phyloP scores from a whole-genome alignment of 2,329 filamentous ascomycete species.

The Alternaria sp. region DNA sequence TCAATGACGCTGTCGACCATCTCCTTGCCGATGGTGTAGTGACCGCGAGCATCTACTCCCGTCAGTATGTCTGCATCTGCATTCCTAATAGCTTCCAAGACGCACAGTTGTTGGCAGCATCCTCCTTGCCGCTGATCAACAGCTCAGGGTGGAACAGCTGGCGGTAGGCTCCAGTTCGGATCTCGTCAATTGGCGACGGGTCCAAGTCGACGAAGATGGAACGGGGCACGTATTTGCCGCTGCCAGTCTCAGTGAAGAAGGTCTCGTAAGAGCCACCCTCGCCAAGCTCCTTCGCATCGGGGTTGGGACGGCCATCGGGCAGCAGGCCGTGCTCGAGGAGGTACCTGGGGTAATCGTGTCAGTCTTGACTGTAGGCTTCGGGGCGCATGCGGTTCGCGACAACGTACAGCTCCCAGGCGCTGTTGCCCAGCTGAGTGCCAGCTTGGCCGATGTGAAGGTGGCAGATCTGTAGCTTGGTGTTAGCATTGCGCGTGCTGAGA shows the following conservation, averaged over 20 bases:
- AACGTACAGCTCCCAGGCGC: constrained; percentile 76
- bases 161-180: constrained; percentile 71
- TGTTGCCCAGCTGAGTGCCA: constrained; percentile 76
- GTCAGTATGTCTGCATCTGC: constrained; percentile 20
- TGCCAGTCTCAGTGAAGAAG: constrained; percentile 76
- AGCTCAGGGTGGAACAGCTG: constrained; percentile 76
- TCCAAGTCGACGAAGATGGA: constrained; percentile 76
- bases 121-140: constrained; percentile 76
- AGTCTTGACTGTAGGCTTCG: constrained; percentile 19
- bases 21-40: constrained; percentile 80
- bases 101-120: constrained; percentile 76
- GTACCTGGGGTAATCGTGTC: constrained; percentile 59
- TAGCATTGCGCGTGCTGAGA: constrained; percentile 9
- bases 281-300: constrained; percentile 64
- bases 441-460: constrained; percentile 75
- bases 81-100: neutral
- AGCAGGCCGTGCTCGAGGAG: constrained; percentile 75
- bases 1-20: constrained; percentile 75
- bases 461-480: constrained; percentile 58
- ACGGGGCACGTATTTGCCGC: constrained; percentile 74
- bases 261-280: constrained; percentile 73
- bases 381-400: constrained; percentile 15
- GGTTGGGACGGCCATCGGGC: constrained; percentile 68
- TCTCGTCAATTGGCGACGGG: constrained; percentile 76
- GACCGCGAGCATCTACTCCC: constrained; percentile 68